Evolutionary conservation across 139 green algal genomes (phyloP), one percentile per base, ranked within the genome.

Genomic region (Chlorella sp.): DNA sequence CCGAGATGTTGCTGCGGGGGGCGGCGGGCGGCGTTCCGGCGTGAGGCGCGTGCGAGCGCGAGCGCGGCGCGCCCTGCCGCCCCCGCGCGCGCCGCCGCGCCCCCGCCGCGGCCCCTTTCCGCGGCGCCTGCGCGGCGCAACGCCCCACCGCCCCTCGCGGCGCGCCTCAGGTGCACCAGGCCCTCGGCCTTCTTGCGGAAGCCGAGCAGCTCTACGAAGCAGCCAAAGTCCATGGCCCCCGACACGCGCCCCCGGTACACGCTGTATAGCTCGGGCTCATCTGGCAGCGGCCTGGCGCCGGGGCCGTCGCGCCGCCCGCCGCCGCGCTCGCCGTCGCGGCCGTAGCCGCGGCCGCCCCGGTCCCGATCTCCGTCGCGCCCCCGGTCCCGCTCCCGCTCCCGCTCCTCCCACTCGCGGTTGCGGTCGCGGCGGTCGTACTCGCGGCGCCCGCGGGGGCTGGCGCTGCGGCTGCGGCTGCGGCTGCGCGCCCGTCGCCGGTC

Each of bases 141-240:
- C n/a, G n/a, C n/a, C n/a, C n/a, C n/a, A n/a, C n/a, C n/a, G n/a
- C n/a, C n/a, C n/a, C n/a, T n/a, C n/a, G n/a, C n/a, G n/a, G n/a
- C n/a, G n/a, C n/a, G n/a, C n/a, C n/a, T 88, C 36, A 96, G 74
- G 82, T 99, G 96, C 51, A 98, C 93, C 59, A 99, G 80, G 33
- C 96, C 96, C 82, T 99, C 96, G 14, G 77, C 83, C 74, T 84
- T 89, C 8, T 69, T 56, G 9, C 74, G 59, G 61, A 96, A 88
- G 53, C 90, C 88, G 25, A 72, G 45, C 61, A 99, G 85, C 86
- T 98, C 91, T 68, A 98, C 94, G 80, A 99, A 99, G 83, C 86
- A 94, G 14, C 96, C 96, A 87, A 98, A 98, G 75, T 98, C 94
- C 92, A 98, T 95, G 41, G 97, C 86, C 59, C 86, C 86, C 25